Evolutionary conservation across 2,329 filamentous ascomycete genomes (phyloP), one percentile per base, ranked within the genome.

Genomic region (Clarireedia hainanense): DNA sequence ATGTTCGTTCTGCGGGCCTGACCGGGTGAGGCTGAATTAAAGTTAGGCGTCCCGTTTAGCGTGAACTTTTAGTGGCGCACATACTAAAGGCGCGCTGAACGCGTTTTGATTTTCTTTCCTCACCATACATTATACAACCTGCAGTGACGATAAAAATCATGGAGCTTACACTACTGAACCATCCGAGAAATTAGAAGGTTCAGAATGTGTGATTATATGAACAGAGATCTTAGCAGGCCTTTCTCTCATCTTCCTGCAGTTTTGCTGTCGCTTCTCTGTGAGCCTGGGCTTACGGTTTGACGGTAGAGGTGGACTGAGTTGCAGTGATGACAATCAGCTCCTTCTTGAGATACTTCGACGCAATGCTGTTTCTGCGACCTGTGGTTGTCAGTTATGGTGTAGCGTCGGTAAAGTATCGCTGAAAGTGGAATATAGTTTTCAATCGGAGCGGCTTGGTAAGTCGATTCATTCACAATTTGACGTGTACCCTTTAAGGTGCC

Each of bases 151-250:
- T 50, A 66, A 60, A 45, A 60, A 47, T 69, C 64, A 66, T 64
- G 52, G 62, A 68, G 66, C 67, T 67, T 59, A 50, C 61, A 67
- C 62, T 42, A 68, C 63, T 60, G 61, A 68, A 46, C 64, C 47
- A 56, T 65, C 58, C 56, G 50, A 46, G 36, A 36, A 43, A 56
- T 50, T 34, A 57, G 47, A 65, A 45, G 50, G 67, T 65, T 58
- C 55, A 58, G 63, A 34, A 66, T 69, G 68, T 60, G 65, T 69
- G 64, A 46, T 59, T 58, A 60, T 59, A 61, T 67, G 68, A 70
- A 70, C 68, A 70, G 68, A 70, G 59, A 70, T 70, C 68, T 69
- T 63, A 70, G 68, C 66, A 65, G 66, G 57, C n/a, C 30, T 55
- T 58, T 46, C 37, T 50, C 49, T 56, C 39, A 42, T 34, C 50